A percentile compares a stretch with the other conserved stretches of the same genome.
Conservation (phyloP, 805 yeast species). For the Myxozyma monticola region DNA sequence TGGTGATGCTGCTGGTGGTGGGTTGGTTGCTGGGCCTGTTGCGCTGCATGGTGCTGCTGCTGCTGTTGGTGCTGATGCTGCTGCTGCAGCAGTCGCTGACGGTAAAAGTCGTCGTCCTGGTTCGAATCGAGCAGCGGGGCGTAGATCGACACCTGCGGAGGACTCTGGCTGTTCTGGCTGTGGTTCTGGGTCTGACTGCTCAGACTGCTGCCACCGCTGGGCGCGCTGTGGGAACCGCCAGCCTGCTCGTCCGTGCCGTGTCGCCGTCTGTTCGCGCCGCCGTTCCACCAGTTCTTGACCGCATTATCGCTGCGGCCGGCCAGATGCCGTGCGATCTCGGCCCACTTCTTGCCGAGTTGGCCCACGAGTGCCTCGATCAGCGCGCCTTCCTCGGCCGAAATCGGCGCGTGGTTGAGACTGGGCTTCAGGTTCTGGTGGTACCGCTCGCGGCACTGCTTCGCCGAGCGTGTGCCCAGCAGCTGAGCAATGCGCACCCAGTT, state of each 20-base stretch:
- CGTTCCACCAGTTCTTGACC: slow-evolving; percentile 90
- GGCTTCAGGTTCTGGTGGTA: slow-evolving; percentile 92
- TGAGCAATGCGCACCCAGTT: slow-evolving; percentile 88
- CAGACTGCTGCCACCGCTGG: background rate
- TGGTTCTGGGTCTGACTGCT: background rate
- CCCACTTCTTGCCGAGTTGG: slow-evolving; percentile 87
- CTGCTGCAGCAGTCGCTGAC: slow-evolving; percentile 1
- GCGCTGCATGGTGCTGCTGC: background rate
- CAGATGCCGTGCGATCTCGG: slow-evolving; percentile 84
- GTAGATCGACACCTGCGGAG: background rate
- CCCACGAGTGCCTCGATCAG: slow-evolving; percentile 76
- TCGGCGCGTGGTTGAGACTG: slow-evolving; percentile 74
- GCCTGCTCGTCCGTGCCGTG: too few species aligned
- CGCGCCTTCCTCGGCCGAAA: slow-evolving; percentile 79
- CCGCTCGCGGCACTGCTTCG: slow-evolving; percentile 89
- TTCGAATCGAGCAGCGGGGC: background rate
- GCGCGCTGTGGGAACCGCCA: background rate
- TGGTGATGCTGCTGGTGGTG: background rate
- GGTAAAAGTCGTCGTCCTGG: too few species aligned
- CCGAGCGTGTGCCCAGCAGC: slow-evolving; percentile 71
- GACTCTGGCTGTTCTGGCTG: too few species aligned
- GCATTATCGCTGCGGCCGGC: slow-evolving; percentile 84
- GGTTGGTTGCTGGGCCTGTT: background rate
- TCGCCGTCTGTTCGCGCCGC: slow-evolving; percentile 83
- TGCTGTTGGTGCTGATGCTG: slow-evolving; percentile 10